Conservation (phyloP, 768 basidiomycete genomes). For the Calocybe indica region DNA sequence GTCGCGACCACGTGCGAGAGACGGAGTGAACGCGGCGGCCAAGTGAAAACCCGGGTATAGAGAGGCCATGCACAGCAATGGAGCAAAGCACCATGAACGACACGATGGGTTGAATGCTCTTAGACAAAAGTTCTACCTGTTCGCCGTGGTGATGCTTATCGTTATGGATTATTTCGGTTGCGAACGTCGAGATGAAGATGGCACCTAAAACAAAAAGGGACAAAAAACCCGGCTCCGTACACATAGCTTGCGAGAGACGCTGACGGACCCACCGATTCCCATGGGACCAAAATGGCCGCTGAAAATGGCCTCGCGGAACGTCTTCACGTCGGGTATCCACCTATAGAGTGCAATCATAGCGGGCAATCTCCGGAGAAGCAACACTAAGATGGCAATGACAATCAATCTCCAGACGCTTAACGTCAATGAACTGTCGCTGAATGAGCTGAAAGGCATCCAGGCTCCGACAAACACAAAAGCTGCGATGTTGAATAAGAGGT, state of each 20-base stretch:
- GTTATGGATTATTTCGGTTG: constrained; percentile 50
- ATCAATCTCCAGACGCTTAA: constrained; percentile 82
- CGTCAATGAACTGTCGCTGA: constrained; percentile 58
- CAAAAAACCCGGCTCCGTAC: not conserved
- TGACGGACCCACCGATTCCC: constrained; percentile 50
- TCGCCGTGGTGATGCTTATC: constrained; percentile 36
- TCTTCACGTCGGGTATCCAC: constrained; percentile 97
- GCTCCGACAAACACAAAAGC: constrained; percentile 96
- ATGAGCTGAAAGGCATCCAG: constrained; percentile 90
- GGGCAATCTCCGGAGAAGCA: constrained; percentile 80
- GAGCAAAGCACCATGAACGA: constrained; percentile 93
- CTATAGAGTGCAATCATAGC: constrained; percentile 78
- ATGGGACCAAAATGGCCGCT: constrained; percentile 94
- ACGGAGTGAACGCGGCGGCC: constrained; percentile 87
- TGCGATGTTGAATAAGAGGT: constrained; percentile 92
- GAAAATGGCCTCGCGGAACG: constrained; percentile 88
- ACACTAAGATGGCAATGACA: constrained; percentile 75
- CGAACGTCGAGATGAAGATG: constrained; percentile 88
- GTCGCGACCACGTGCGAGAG: constrained; percentile 86
- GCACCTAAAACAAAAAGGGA: constrained; percentile 43
- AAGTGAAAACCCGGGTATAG: constrained; percentile 92
- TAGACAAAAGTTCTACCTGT: constrained; percentile 61
- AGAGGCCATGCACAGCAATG: constrained; percentile 82
- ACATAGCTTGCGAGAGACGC: no score
- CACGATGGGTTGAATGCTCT: constrained; percentile 87